Evolutionary conservation across 108 stramenopile genomes (phyloP).

Genomic region (Epipyxis sp.): DNA sequence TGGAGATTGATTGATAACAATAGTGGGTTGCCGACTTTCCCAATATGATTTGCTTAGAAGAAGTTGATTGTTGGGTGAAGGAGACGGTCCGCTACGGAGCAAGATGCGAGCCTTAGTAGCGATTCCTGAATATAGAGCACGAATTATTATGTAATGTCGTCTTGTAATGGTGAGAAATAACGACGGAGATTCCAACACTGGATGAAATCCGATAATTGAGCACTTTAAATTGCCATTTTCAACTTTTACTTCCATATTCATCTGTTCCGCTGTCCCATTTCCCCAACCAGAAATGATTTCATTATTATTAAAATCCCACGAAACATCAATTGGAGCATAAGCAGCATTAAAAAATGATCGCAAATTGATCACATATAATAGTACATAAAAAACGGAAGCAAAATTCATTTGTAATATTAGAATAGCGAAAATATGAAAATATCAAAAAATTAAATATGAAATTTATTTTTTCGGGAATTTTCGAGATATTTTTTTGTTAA

Average conservation of each 20-base stretch:
- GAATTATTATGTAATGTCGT: conserved; percentile 41
- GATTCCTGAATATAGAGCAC: conserved; percentile 38
- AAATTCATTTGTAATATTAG: too few relatives aligned
- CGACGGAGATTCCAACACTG: conserved; percentile 40
- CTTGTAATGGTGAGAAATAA: conserved; percentile 36
- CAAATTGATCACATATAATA: too few relatives aligned
- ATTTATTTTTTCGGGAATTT: too few relatives aligned
- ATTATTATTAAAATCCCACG: not conserved
- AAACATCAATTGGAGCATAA: conserved; percentile 6
- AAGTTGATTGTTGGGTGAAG: conserved; percentile 36
- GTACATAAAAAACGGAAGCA: too few relatives aligned
- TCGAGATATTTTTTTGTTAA: too few relatives aligned
- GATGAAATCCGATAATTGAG: conserved; percentile 26
- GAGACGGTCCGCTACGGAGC: not conserved
- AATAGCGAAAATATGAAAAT: too few relatives aligned
- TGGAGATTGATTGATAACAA: conserved; percentile 29
- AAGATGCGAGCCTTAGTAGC: conserved; percentile 6
- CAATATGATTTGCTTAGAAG: conserved; percentile 28
- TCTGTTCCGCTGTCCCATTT: not conserved
- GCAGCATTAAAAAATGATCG: too few relatives aligned
- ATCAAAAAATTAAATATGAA: too few relatives aligned
- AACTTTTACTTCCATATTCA: not conserved
- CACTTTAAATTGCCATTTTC: not conserved
- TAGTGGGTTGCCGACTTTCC: conserved; percentile 36
- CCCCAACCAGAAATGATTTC: conserved; percentile 3